A percentile compares a stretch with the other conserved stretches of the same genome.
These are phyloP conservation scores for Nigrospora oryzae DNA, from an alignment of 2,329 filamentous ascomycete species.

Conservation along the genomic window DNA sequence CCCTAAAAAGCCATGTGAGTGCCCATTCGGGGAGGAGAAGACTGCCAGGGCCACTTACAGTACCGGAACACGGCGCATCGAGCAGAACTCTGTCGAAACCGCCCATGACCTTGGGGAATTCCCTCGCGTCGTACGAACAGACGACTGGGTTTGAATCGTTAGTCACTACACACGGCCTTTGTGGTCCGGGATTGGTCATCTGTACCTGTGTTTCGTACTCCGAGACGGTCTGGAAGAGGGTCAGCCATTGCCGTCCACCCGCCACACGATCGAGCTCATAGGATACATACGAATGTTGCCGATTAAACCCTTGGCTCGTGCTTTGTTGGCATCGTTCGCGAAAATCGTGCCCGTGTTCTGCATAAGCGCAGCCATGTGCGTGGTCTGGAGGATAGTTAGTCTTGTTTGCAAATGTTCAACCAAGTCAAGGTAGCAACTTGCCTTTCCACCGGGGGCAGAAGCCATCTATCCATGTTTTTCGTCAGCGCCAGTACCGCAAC, in stretches of 20 bases:
- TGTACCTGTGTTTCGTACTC: too few species aligned
- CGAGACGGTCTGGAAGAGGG: too few species aligned
- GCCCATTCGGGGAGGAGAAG: not conserved
- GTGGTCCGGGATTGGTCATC: too few species aligned
- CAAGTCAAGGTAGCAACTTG: not conserved
- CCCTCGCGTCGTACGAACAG: constrained; percentile 88
- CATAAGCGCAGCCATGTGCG: constrained; percentile 93
- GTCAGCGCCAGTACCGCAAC: too few species aligned
- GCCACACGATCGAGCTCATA: too few species aligned
- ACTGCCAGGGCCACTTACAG: constrained; percentile 25
- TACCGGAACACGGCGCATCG: constrained; percentile 56
- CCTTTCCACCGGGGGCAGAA: constrained; percentile 72
- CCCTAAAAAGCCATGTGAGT: constrained; percentile 30
- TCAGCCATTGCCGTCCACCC: too few species aligned
- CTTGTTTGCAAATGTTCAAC: not conserved
- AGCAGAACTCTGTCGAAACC: constrained; percentile 93
- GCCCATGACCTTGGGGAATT: constrained; percentile 89
- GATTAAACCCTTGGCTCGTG: constrained; percentile 90
- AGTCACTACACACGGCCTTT: too few species aligned
- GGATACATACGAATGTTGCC: constrained; percentile 71
- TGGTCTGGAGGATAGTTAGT: constrained; percentile 57
- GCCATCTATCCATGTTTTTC: constrained; percentile 48
- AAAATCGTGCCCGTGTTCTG: constrained; percentile 94
- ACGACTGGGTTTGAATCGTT: constrained; percentile 71
- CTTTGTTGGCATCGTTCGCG: constrained; percentile 93